phyloP scores from a whole-genome alignment of 768 basidiomycete genomes.

The Amanita exitialis region DNA sequence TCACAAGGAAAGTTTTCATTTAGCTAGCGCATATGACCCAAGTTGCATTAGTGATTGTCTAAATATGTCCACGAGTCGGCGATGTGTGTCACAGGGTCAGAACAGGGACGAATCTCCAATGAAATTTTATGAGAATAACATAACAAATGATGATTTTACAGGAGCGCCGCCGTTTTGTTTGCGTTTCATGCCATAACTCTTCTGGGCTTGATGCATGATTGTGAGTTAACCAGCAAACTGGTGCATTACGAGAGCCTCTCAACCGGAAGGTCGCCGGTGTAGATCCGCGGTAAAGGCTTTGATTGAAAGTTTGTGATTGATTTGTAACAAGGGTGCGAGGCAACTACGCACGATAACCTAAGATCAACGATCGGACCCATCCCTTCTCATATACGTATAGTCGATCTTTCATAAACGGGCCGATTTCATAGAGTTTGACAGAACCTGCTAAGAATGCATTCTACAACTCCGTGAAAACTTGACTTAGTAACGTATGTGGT shows the following conservation, averaged over 20 bases:
- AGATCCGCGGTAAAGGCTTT: neutral
- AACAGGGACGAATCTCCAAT: neutral
- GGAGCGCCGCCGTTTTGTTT: neutral
- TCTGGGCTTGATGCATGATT: neutral
- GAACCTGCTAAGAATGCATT: neutral
- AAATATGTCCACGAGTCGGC: neutral
- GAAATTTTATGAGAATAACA: neutral
- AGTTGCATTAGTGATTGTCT: constrained; percentile 2
- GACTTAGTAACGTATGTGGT: neutral
- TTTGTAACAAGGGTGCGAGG: neutral
- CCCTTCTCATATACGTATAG: constrained; percentile 3
- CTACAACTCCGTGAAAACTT: neutral
- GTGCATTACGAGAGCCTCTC: neutral
- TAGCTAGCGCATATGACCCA: constrained; percentile 1
- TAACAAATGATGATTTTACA: neutral
- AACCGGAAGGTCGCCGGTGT: neutral
- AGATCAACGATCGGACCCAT: neutral
- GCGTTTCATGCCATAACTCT: neutral
- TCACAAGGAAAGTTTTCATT: neutral
- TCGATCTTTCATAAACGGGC: constrained; percentile 3
- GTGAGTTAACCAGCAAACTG: neutral
- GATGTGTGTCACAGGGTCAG: neutral
- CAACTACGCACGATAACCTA: neutral
- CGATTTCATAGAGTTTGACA: constrained; percentile 4
- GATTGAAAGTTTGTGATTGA: neutral